Evolutionary conservation across 2,329 filamentous ascomycete genomes (phyloP), one percentile per base, ranked within the genome.

Genomic region (Capronia coronata): DNA sequence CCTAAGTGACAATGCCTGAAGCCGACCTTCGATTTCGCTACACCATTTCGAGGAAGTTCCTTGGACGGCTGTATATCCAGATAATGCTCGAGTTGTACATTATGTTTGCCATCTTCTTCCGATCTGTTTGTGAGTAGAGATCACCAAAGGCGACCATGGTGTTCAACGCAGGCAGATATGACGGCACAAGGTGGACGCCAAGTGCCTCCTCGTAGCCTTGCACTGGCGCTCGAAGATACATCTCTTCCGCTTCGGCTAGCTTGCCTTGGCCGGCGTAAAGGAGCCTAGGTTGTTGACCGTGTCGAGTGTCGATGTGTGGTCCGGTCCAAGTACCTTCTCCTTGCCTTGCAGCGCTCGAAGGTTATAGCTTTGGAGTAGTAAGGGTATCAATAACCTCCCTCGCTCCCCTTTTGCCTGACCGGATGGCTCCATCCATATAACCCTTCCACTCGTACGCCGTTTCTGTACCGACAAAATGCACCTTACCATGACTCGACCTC

Each of bases 391-490:
- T 64, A 22, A 58, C 55, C 29, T 58, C 55, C 18, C 14, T 18
- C 2, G 74, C 75, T 1, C 66, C 76, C 13, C 73, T 60, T 49
- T 75, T 65, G 1, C 77, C 76, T 38, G 66, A 70, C 2, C 70
- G 57, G 5, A 79, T 63, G 0, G 77, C 77, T 2, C 77, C 77
- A 49, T 80, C 77, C 74, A 80, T 78, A 56, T 78, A 79, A 0
- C 76, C 76, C 45, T 73, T 75, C 75, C 76, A 79, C 51, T 73
- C 69, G 2, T 58, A 64, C 0, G 72, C 68, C 0, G 70, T 75
- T 64, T 80, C 77, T 0, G 76, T 78, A 0, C 77, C 76, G 2
- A 70, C 74, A 55, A 78, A 80, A 54, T 52, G 50, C 3, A 45
- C 67, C 69, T 2, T 71, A 69, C 50, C 53, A 61, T 23, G 67